Evolutionary conservation across 306 rosid genomes (phyloP).

Genomic region (Trifolium pratense): DNA sequence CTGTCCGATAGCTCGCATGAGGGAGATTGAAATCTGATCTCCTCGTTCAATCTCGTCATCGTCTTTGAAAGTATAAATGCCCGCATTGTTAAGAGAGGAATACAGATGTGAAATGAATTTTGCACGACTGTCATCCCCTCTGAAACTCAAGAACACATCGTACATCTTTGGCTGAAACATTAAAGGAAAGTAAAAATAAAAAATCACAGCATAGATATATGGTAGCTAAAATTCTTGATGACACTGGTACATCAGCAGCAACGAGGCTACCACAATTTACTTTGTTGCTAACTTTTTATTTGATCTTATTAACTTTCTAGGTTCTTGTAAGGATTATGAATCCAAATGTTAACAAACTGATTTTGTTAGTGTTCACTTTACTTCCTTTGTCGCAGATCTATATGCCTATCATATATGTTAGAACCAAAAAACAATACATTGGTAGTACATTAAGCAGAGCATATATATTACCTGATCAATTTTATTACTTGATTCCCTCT

Average conservation of each 20-base stretch:
- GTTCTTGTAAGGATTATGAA: neutral
- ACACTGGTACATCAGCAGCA: neutral
- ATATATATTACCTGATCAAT: neutral
- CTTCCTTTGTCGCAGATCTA: too few species aligned
- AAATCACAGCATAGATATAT: neutral
- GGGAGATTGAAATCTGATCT: neutral
- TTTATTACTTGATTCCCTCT: neutral
- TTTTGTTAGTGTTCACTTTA: neutral
- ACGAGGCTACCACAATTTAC: neutral
- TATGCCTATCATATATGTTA: neutral
- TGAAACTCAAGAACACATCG: conserved; percentile 29
- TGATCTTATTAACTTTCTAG: neutral
- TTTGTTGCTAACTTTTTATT: too few species aligned
- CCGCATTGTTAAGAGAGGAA: neutral
- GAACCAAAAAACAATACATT: neutral
- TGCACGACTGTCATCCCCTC: conserved; percentile 25
- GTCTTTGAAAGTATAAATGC: neutral
- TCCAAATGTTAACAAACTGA: neutral
- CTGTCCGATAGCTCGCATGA: neutral
- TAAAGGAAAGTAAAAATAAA: neutral
- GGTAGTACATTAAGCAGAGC: neutral
- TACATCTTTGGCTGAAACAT: conserved; percentile 17
- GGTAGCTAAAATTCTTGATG: neutral
- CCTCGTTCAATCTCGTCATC: conserved; percentile 17
- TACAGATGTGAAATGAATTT: neutral